Evolutionary conservation across 2,329 filamentous ascomycete genomes (phyloP), one percentile per base, ranked within the genome.

Genomic region (Aquanectria penicillioides): DNA sequence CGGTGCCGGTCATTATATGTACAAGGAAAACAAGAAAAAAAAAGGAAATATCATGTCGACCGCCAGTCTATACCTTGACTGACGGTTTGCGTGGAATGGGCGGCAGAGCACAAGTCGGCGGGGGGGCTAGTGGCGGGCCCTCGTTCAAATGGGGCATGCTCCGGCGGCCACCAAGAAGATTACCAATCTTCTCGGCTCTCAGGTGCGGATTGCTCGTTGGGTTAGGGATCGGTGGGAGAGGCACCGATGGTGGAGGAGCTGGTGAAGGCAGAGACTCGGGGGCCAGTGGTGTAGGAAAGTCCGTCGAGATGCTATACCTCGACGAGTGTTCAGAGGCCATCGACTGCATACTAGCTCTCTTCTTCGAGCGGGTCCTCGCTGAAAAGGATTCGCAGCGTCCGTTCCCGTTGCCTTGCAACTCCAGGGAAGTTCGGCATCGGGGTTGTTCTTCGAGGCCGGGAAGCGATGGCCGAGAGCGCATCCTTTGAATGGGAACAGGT

Each of bases 71-170:
- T n/a, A 59, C 60, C 40, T 53, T 65, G 44, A 61, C 56, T 36
- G 59, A 59, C 37, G 61, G 57, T 23, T 67, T 71, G 12, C 65
- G 57, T 5, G 83, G 83, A 33, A 86, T 77, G 0, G 84, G 84
- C 15, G 84, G 84, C 18, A 87, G 75, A 12, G 84, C 83, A 62
- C 80, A 80, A 10, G 76, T 85, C 20, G 84, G 84, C 5, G 84
- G 84, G 6, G 84, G 84, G 12, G 77, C 81, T 13, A 80, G 83
- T 2, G 84, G 84, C 25, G 83, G 83, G 1, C 81, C 81, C 11
- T 81, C 78, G 1, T 73, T 73, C 31, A 85, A 73, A 22, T 84
- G 81, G 6, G 83, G 79, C 78, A 85, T 79, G 71, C 83, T 85
- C 53, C 79, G 77, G 22, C 81, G 75, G 49, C 76, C 77, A 22